Base-by-base conservation (phyloP, 2,329 filamentous ascomycete genomes). In the Herpotrichia juniperi region DNA sequence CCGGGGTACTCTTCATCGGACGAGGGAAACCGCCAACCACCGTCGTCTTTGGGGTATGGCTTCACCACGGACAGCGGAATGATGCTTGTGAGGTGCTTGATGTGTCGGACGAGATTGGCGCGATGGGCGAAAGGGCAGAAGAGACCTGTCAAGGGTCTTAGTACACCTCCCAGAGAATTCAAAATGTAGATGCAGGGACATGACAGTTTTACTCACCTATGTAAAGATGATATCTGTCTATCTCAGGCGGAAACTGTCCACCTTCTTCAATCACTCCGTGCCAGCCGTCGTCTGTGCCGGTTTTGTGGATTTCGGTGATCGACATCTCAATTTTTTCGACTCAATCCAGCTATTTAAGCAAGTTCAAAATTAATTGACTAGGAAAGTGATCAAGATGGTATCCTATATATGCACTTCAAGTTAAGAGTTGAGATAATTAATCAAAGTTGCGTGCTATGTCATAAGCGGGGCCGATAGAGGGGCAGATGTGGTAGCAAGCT, bases 101-200 rank as follows among this genome's bases (percentile, higher is more conserved):
- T 74, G 43, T 84, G 77, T 4, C 83, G 77, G 8, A 84, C 75
- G 10, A 87, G 71, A 58, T 85, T 85, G 14, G 71, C 81, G 10
- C 85, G 79, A 62, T 87, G 85, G 2, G 85, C 84, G 58, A 87
- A 87, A 2, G 85, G 85, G 60, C 85, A 87, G 73, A 88, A 88
- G 24, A 87, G 78, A 17, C 84, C 81, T 78, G 61, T 21, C 2
- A 39, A n/a, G 7, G 6, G 12, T 43, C 16, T 25, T 4, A 32
- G 37, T 30, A 42, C 12, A 16, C 11, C 6, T 21, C 14, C 12
- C 21, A 10, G 16, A 34, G 19, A 26, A 26, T 7, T 46, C 14
- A 7, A 14, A 30, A 11, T 28, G 8, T 16, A 12, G 11, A 9
- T 32, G 17, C 11, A 48, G 28, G 10, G 31, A 42, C 12, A 17